Evolutionary conservation across 78 protist genomes (phyloP), one percentile per base, ranked within the genome.

Genomic region (Speleostelium caveatum): DNA sequence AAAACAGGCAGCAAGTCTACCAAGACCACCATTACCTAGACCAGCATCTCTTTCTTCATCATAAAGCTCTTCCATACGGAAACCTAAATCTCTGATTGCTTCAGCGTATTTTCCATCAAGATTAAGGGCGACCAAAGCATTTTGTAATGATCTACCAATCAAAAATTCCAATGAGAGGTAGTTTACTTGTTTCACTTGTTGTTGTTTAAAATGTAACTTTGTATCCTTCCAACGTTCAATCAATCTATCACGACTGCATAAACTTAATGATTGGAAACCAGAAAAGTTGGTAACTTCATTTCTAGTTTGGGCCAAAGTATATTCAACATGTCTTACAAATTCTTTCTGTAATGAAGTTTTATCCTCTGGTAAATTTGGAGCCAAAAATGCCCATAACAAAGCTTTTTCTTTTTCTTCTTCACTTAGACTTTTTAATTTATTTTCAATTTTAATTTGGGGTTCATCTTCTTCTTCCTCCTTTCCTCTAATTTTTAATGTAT

Each of bases 21-120:
- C 99, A n/a, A 97, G 96, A 42, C 99, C 99, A 6, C 99, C 99
- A 89, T 98, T 97, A 66, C 99, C 99, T 8, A 98, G 96, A 42
- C 97, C 99, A 0, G 99, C 98, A 55, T 98, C 99, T 22, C 62
- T 69, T 85, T 98, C 99, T 68, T 95, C 89, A 67, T 89, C 96
- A 16, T 86, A 75, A n/a, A 97, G 78, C 22, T 92, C 94, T 75
- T 97, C 98, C 10, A 95, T 28, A 32, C 56, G 19, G 32, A 38
- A 69, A 1, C 97, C 97, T 12, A 95, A 76, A 2, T 93, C 87
- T 45, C 14, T 42, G 17, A 95, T 39, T n/a, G 97, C 95, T 33
- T 86, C 93, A 22, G 80, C 53, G 85, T 93, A 96, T 63, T 79
- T 75, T 32, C 77, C 79, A 33, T 53, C 55, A 0, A 97, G 36